Evolutionary conservation across 192 early-diverging fungal species (phyloP).

Genomic region (Chytriomyces sp.): DNA sequence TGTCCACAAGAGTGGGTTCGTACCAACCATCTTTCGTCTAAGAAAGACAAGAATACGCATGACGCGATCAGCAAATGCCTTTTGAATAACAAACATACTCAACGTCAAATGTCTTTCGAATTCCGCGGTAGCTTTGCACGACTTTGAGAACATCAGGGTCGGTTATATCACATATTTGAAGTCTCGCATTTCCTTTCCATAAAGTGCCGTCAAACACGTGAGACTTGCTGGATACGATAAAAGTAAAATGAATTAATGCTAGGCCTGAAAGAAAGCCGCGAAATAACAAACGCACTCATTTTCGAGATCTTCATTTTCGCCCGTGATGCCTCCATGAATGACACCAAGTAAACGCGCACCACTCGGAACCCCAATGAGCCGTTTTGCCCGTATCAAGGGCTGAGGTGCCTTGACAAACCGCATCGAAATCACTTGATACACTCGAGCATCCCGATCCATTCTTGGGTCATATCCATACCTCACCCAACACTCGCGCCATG

Average conservation of each 20-base stretch:
- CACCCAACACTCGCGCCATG: slow-evolving; percentile 49
- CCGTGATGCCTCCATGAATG: background rate
- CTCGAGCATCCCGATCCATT: slow-evolving; percentile 34
- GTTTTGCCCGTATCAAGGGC: slow-evolving; percentile 36
- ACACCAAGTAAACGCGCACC: slow-evolving; percentile 17
- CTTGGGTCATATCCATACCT: slow-evolving; percentile 53
- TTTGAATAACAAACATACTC: background rate
- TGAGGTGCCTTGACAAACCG: slow-evolving; percentile 38
- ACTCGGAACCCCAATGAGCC: slow-evolving; percentile 39
- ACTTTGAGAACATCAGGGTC: slow-evolving; percentile 45
- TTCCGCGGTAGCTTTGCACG: slow-evolving; percentile 25
- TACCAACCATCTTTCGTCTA: slow-evolving; percentile 52
- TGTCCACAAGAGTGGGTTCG: slow-evolving; percentile 18
- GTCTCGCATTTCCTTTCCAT: slow-evolving; percentile 26
- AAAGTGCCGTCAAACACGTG: slow-evolving; percentile 52
- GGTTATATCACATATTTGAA: slow-evolving; percentile 47
- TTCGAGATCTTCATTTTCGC: slow-evolving; percentile 9
- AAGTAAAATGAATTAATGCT: background rate
- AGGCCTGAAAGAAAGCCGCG: background rate
- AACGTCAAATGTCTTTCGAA: slow-evolving; percentile 39
- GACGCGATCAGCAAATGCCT: background rate
- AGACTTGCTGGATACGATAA: slow-evolving; percentile 4
- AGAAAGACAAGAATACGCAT: background rate
- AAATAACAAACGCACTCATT: slow-evolving; percentile 18
- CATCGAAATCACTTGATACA: slow-evolving; percentile 46